These are phyloP conservation scores for Phoma sp. DNA, from an alignment of 2,329 filamentous ascomycete genomes.

Conservation along the genomic window DNA sequence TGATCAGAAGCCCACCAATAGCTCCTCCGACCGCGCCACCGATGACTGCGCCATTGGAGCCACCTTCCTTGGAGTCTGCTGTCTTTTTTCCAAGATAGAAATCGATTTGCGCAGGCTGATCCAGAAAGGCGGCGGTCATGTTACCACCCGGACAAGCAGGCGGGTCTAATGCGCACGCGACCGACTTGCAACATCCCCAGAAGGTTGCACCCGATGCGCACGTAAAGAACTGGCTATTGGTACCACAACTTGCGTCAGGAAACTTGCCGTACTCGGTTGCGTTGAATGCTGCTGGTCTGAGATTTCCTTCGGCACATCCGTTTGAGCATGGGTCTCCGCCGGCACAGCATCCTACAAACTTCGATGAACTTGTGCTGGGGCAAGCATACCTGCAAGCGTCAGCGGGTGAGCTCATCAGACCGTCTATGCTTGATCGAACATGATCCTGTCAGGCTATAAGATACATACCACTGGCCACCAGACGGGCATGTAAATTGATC, in stretches of 20 bases:
- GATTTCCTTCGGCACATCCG: slow-evolving; percentile 44
- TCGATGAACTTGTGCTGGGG: slow-evolving; percentile 21
- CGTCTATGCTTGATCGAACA: too few relatives aligned
- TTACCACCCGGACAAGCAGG: neutral
- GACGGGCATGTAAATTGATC: slow-evolving; percentile 29
- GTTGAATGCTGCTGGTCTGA: slow-evolving; percentile 44
- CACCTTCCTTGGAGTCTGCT: neutral
- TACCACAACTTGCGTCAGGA: slow-evolving; percentile 41
- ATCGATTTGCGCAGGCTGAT: slow-evolving; percentile 25
- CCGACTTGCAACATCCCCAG: slow-evolving; percentile 48
- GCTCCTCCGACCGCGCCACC: slow-evolving; percentile 40
- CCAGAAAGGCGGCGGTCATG: slow-evolving; percentile 23
- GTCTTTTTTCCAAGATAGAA: slow-evolving; percentile 17
- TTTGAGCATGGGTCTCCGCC: slow-evolving; percentile 44
- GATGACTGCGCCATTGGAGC: slow-evolving; percentile 31
- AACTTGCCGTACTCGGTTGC: slow-evolving; percentile 38
- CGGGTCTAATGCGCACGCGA: slow-evolving; percentile 38
- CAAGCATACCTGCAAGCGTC: slow-evolving; percentile 33
- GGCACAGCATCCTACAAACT: slow-evolving; percentile 52
- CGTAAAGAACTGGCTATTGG: slow-evolving; percentile 43
- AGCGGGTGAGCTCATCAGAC: neutral
- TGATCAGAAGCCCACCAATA: slow-evolving; percentile 29
- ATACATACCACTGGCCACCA: slow-evolving; percentile 31
- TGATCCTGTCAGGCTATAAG: neutral
- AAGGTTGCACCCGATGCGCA: slow-evolving; percentile 41